Evolutionary conservation across 345 rosid genomes (phyloP).

Genomic region (Pistacia vera): DNA sequence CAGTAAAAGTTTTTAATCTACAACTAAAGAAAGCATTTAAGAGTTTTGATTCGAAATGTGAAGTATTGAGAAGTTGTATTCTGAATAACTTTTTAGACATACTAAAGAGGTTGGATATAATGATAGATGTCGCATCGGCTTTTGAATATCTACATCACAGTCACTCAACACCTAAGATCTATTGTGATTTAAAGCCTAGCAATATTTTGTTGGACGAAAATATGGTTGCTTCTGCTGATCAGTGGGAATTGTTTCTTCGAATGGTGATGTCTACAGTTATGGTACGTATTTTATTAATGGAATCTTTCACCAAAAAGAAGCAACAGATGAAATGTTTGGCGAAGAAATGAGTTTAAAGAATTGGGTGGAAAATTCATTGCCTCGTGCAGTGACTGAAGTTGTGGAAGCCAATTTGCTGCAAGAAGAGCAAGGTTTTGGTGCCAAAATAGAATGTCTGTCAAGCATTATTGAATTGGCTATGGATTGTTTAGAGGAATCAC

Average conservation of each 20-base stretch:
- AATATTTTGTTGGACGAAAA: not conserved
- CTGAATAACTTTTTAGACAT: not conserved
- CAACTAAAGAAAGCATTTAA: not conserved
- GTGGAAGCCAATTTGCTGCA: not conserved
- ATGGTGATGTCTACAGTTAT: too few relatives aligned
- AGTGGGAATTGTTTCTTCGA: not conserved
- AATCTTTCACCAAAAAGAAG: too few relatives aligned
- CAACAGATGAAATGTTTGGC: too few relatives aligned
- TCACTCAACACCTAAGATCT: not conserved
- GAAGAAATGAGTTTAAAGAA: too few relatives aligned
- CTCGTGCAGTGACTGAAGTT: not conserved
- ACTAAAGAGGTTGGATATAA: not conserved
- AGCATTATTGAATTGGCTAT: not conserved
- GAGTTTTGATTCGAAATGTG: conserved; percentile 20
- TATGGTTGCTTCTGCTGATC: not conserved
- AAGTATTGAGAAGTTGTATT: not conserved
- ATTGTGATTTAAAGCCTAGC: conserved; percentile 17
- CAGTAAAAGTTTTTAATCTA: conserved; percentile 11
- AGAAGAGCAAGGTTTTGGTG: not conserved
- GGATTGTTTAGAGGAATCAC: not conserved
- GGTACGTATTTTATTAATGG: too few relatives aligned
- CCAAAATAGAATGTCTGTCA: not conserved
- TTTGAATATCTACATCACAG: not conserved
- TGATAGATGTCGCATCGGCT: not conserved
- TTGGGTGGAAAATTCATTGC: too few relatives aligned